Percentiles rank a stretch among this genome's conserved stretches.
Evolutionary conservation across 2,329 filamentous ascomycete species (phyloP).

Genomic region (Coniochaeta ligniaria): DNA sequence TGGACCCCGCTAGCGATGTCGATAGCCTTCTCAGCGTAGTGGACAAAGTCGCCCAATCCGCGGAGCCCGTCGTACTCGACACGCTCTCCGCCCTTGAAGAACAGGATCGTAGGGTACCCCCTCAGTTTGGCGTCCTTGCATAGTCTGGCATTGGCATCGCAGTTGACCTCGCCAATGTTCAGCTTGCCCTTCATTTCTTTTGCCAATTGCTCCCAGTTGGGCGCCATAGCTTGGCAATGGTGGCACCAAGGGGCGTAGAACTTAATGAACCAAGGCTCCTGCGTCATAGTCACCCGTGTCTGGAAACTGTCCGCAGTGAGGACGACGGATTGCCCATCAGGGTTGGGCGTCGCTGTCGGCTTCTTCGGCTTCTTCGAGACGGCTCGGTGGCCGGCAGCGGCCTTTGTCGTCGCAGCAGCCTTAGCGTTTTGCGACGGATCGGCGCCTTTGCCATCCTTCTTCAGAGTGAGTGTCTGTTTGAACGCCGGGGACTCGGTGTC

Average conservation of each 20-base stretch:
- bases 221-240: constrained; percentile 88
- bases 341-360: constrained; percentile 58
- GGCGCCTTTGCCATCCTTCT: constrained; percentile 15
- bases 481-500: constrained; percentile 28
- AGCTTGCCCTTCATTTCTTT: constrained; percentile 86
- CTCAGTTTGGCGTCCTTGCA: constrained; percentile 82
- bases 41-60: constrained; percentile 82
- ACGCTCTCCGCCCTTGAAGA: constrained; percentile 86
- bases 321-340: constrained; percentile 64
- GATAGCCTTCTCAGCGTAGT: constrained; percentile 80
- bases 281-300: constrained; percentile 73
- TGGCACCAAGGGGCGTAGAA: constrained; percentile 98
- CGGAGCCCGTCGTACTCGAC: constrained; percentile 91
- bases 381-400: constrained; percentile 8
- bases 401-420: constrained; percentile 10
- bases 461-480: neutral
- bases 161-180: constrained; percentile 95
- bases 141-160: constrained; percentile 75
- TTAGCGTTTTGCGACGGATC: constrained; percentile 15
- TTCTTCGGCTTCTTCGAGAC: constrained; percentile 39
- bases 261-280: constrained; percentile 97
- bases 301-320: constrained; percentile 84
- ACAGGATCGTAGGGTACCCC: constrained; percentile 83
- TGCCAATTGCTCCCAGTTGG: constrained; percentile 82
- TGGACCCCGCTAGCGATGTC: constrained; percentile 69